These are phyloP conservation scores for Rhizophagus clarus DNA, from an alignment of 192 early-diverging fungal genomes.

Conservation along the genomic window DNA sequence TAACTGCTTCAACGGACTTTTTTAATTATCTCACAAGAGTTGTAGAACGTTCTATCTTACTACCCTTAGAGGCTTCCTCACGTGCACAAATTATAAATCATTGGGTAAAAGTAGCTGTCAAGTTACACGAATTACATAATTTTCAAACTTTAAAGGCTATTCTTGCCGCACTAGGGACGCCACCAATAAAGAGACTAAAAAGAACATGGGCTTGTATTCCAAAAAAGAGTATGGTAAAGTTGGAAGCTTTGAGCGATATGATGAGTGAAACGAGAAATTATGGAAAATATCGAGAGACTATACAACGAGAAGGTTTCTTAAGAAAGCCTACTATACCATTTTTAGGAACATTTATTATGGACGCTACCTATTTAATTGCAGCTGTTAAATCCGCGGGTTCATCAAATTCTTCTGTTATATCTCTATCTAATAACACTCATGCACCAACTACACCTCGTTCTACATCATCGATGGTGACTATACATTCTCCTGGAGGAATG, in stretches of 20 bases:
- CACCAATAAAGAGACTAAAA: slow-evolving; percentile 68
- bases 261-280: slow-evolving; percentile 76
- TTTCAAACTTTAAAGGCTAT: slow-evolving; percentile 75
- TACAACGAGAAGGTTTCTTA: slow-evolving; percentile 43
- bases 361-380: slow-evolving; percentile 73
- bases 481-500: slow-evolving; percentile 34
- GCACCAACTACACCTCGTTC: slow-evolving; percentile 22
- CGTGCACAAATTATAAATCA: slow-evolving; percentile 63
- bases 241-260: slow-evolving; percentile 55
- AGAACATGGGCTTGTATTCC: slow-evolving; percentile 74
- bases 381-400: slow-evolving; percentile 52
- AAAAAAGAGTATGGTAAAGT: slow-evolving; percentile 57
- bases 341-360: slow-evolving; percentile 75
- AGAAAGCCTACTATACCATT: slow-evolving; percentile 69
- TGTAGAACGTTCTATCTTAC: slow-evolving; percentile 71
- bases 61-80: slow-evolving; percentile 55
- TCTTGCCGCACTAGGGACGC: slow-evolving; percentile 65
- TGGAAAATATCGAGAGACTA: slow-evolving; percentile 65
- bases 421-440: background rate
- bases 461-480: background rate
- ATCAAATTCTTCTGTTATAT: slow-evolving; percentile 29
- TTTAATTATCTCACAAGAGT: slow-evolving; percentile 81
- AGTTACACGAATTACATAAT: slow-evolving; percentile 61
- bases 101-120: slow-evolving; percentile 71
- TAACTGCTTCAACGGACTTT: slow-evolving; percentile 71